Evolutionary conservation across 176 grass and related monocot species (phyloP), one percentile per base, ranked within the genome.

Genomic region (barley (Hordeum vulgare)): DNA sequence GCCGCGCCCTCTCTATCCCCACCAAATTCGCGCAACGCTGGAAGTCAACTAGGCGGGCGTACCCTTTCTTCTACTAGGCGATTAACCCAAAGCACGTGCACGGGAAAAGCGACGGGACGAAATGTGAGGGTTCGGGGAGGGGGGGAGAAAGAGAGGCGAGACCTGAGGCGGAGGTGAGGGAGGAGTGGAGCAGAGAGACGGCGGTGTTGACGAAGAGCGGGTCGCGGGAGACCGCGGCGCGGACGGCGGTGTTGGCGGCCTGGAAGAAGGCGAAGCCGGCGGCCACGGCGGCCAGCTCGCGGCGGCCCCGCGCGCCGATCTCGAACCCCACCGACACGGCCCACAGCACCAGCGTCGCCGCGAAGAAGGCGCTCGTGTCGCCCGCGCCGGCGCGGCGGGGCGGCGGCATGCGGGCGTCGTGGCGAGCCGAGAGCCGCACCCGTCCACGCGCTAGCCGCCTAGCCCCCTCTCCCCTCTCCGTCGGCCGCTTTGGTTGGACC

Each of bases 131-230:
- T 75, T 69, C 9, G 73, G 42, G 21, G 15, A 23, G 26, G 15
- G 15, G 8, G 3, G 11, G 51, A 17, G 20, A 3, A 45, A 47
- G 39, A 41, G 56, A 13, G 51, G 71, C 17, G 27, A 3, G 53
- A 99, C 96, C 91, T 57, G 96, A 91, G 41, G 78, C 67, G 44
- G 93, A 89, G 40, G 85, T 99, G 91, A 99, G 61, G 70, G 83
- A 88, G 66, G 93, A 99, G 63, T 99, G 96, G 49, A 99, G 91
- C 20, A 99, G 93, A 20, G 93, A 99, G 25, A 92, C 93, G 34
- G 89, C 85, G 68, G 96, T 99, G 85, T 99, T 99, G 76, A 99
- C 87, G 75, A 99, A 88, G 78, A 96, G 83, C 24, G 96, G 91
- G 74, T 89, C 91, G 61, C 84, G 85, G 63, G 89, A 99, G 78